Percentiles rank a stretch among this genome's conserved stretches.
Conservation (phyloP, 108 stramenopile species). For the Discostella pseudostelligera region DNA sequence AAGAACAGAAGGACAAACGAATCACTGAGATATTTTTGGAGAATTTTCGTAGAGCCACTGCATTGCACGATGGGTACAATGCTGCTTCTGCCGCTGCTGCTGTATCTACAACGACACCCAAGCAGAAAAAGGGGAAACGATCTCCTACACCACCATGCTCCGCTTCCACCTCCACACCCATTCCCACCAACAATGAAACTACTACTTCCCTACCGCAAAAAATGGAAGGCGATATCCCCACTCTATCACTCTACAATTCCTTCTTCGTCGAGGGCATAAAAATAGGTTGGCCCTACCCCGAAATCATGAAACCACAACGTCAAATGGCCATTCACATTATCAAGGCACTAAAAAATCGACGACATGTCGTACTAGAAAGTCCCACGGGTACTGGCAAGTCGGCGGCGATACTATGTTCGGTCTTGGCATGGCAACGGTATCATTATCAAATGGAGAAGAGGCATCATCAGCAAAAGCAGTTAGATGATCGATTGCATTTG, state of each 20-base stretch:
- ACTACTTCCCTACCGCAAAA: conserved; percentile 1
- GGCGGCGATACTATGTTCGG: conserved; percentile 73
- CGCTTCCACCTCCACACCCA: background rate
- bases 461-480: background rate
- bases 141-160: conserved; percentile 5
- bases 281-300: conserved; percentile 77
- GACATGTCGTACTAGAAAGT: conserved; percentile 74
- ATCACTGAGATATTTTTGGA: conserved; percentile 48
- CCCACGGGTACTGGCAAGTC: conserved; percentile 85
- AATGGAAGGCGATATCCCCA: conserved; percentile 70
- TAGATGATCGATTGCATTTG: background rate
- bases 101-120: background rate
- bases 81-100: background rate
- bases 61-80: conserved; percentile 2
- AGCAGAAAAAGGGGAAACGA: background rate
- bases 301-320: conserved; percentile 65
- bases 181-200: background rate
- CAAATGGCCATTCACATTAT: conserved; percentile 80
- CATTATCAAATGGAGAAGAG: conserved; percentile 16
- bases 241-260: conserved; percentile 48
- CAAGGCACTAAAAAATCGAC: conserved; percentile 58
- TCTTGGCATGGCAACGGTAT: conserved; percentile 74
- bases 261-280: conserved; percentile 65
- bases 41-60: conserved; percentile 40
- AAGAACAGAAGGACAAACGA: conserved; percentile 34